Conservation (phyloP, 2,329 filamentous ascomycete species). For the Phoma sp. region DNA sequence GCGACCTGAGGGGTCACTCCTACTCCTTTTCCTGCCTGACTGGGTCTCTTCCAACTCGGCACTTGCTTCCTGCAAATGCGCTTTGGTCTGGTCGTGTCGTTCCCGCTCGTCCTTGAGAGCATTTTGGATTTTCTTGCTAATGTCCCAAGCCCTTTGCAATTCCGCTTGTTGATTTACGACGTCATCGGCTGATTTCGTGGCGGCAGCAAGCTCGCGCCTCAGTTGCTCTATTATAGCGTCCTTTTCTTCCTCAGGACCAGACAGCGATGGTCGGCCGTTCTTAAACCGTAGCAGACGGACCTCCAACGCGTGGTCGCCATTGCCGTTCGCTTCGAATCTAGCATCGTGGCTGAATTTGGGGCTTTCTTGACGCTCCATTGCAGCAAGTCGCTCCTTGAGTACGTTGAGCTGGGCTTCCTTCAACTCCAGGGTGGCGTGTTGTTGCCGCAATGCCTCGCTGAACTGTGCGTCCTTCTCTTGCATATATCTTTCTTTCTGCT, state of each 20-base stretch:
- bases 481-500: constrained; percentile 45
- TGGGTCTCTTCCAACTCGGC: constrained; percentile 24
- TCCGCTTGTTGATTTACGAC: constrained; percentile 40
- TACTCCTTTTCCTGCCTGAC: constrained; percentile 17
- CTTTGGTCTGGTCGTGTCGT: constrained; percentile 36
- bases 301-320: constrained; percentile 41
- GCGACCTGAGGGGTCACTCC: constrained; percentile 21
- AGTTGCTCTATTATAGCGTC: constrained; percentile 38
- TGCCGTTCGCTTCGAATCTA: constrained; percentile 17
- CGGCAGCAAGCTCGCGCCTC: constrained; percentile 34
- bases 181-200: constrained; percentile 28
- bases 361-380: constrained; percentile 34
- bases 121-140: constrained; percentile 38
- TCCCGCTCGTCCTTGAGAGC: constrained; percentile 38
- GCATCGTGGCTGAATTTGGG: constrained; percentile 20
- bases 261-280: constrained; percentile 33
- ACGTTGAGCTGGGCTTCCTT: constrained; percentile 41
- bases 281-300: constrained; percentile 41
- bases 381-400: constrained; percentile 38
- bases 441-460: constrained; percentile 35
- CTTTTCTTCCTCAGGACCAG: constrained; percentile 36
- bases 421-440: constrained; percentile 37
- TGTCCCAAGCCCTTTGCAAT: constrained; percentile 42
- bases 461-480: constrained; percentile 39
- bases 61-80: constrained; percentile 32